These are phyloP conservation scores for Juncus effusus DNA, from an alignment of 176 grass and related monocot genomes.

Conservation along the genomic window DNA sequence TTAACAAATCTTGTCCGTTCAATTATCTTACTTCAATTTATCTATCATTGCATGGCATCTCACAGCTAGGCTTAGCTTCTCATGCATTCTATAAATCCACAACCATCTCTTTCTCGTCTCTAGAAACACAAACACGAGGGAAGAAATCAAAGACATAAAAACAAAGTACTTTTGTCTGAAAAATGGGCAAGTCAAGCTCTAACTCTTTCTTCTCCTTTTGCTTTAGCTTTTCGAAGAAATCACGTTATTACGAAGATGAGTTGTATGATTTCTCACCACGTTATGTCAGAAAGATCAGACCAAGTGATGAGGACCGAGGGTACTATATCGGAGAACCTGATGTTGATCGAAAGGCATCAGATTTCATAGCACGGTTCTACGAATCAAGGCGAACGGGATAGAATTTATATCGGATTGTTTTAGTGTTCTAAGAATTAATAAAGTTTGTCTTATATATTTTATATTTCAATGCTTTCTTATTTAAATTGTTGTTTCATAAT, in stretches of 20 bases:
- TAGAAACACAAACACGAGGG: conserved; percentile 5
- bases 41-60: conserved; percentile 19
- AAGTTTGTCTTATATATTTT: neutral
- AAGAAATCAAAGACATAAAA: neutral
- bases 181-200: conserved; percentile 43
- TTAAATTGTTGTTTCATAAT: too few species aligned
- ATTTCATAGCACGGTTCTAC: conserved; percentile 66
- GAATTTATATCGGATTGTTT: neutral
- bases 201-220: conserved; percentile 58
- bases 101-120: neutral
- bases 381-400: conserved; percentile 35
- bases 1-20: conserved; percentile 18
- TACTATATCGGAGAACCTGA: conserved; percentile 60
- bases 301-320: conserved; percentile 63
- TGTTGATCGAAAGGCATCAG: conserved; percentile 65
- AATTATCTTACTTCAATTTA: neutral
- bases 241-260: conserved; percentile 39
- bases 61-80: conserved; percentile 10
- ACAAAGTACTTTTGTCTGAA: neutral
- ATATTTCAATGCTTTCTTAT: neutral
- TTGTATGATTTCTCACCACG: conserved; percentile 23
- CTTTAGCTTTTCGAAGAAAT: conserved; percentile 66
- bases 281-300: conserved; percentile 45
- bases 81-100: neutral
- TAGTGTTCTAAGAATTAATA: neutral